A percentile compares a stretch with the other conserved stretches of the same genome.
These are phyloP conservation scores for Parmales sp. DNA, from an alignment of 108 stramenopile genomes.

Conservation along the genomic window DNA sequence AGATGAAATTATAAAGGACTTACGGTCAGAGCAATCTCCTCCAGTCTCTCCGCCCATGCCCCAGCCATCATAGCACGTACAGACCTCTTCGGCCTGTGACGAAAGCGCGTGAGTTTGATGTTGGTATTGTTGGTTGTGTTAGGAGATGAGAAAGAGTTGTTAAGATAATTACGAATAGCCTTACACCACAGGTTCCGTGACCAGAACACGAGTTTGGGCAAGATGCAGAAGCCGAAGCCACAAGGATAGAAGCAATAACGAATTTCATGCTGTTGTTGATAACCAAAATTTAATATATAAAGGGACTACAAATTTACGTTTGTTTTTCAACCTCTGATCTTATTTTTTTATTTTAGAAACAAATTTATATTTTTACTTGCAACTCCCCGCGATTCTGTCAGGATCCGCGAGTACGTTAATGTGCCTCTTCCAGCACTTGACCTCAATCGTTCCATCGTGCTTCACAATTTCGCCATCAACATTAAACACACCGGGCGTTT, in stretches of 20 bases:
- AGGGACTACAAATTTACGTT: slow-evolving; percentile 10
- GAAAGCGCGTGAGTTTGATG: too few relatives aligned
- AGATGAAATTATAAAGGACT: not conserved
- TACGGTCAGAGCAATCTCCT: slow-evolving; percentile 61
- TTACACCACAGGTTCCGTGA: not conserved
- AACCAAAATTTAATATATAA: not conserved
- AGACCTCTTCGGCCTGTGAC: slow-evolving; percentile 29
- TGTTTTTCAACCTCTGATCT: not conserved
- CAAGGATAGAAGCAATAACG: not conserved
- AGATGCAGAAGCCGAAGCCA: not conserved
- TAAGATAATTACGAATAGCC: too few relatives aligned
- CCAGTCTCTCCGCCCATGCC: slow-evolving; percentile 39
- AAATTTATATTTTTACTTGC: not conserved
- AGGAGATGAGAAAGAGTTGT: too few relatives aligned
- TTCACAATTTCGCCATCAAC: not conserved
- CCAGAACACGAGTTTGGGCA: not conserved
- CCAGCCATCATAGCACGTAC: slow-evolving; percentile 67
- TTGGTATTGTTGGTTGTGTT: too few relatives aligned
- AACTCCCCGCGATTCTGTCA: too few relatives aligned
- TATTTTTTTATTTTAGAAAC: not conserved
- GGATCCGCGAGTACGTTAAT: not conserved
- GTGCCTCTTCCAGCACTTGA: not conserved
- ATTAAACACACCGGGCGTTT: not conserved
- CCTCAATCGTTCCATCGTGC: not conserved
- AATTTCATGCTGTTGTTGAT: not conserved